phyloP scores from a whole-genome alignment of 202 grass and related monocot species.

The Setaria viridis region DNA sequence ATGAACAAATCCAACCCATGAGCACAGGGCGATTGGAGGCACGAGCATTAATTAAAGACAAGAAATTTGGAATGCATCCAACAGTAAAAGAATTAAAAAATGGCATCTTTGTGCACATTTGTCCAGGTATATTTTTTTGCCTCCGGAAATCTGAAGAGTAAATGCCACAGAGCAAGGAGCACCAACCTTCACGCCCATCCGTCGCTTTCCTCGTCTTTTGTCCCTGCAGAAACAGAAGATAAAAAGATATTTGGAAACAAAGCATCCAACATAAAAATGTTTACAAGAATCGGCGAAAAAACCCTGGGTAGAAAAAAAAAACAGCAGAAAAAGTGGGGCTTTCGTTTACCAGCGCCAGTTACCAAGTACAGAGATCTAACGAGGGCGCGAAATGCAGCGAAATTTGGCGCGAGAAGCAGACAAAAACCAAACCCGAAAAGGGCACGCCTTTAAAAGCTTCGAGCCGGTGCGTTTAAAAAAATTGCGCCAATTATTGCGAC shows the following conservation, averaged over 20 bases:
- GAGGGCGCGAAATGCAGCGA: constrained; percentile 44
- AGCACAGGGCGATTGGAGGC: constrained; percentile 46
- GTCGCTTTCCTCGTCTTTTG: constrained; percentile 82
- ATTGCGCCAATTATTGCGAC: constrained; percentile 53
- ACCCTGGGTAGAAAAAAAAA: constrained; percentile 45
- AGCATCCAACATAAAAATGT: constrained; percentile 38
- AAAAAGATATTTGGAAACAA: constrained; percentile 43
- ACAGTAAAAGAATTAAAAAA: constrained; percentile 57
- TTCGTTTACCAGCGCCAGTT: constrained; percentile 52
- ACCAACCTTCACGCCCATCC: constrained; percentile 75
- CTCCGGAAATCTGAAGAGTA: constrained; percentile 55
- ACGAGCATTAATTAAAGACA: constrained; percentile 59
- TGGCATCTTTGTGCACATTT: constrained; percentile 56
- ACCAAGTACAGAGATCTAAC: constrained; percentile 55
- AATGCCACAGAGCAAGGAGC: constrained; percentile 55
- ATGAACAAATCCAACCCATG: constrained; percentile 45
- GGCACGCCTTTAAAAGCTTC: constrained; percentile 62
- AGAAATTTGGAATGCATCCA: constrained; percentile 48
- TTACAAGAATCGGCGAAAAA: constrained; percentile 38
- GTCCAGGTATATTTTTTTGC: constrained; percentile 43
- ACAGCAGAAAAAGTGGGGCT: constrained; percentile 52
- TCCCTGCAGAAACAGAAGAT: constrained; percentile 44
- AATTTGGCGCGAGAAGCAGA: constrained; percentile 63
- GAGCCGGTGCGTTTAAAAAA: constrained; percentile 50
- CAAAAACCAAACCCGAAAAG: constrained; percentile 56